Evolutionary conservation across 1,284 basidiomycete genomes (phyloP), one percentile per base, ranked within the genome.

Genomic region (Wallemia ichthyophaga): DNA sequence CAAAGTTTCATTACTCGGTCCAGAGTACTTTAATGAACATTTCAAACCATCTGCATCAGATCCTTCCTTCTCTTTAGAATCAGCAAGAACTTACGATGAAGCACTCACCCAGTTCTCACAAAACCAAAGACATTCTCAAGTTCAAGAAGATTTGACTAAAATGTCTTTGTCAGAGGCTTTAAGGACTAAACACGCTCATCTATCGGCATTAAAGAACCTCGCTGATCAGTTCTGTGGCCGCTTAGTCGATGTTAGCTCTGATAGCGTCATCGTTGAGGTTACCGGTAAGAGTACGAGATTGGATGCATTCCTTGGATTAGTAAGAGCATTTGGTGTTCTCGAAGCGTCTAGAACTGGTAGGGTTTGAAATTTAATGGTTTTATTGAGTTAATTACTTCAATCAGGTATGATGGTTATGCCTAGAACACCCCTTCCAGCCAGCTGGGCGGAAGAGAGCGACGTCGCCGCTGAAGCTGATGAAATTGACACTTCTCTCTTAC

Each of bases 371-470:
- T 2, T 3, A 28, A n/a, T n/a, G n/a, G n/a, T n/a, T n/a, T n/a
- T n/a, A n/a, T n/a, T n/a, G n/a, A n/a, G n/a, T n/a, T 25, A 11
- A 15, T 32, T 58, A 11, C 25, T 15, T 2, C n/a, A 17, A 15
- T 19, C 64, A 89, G 86, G 87, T 68, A 73, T 86, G 57, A 95
- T 95, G 89, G 87, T 85, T 25, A 91, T 95, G 81, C 89, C 89
- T 9, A 79, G 91, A 63, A 91, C 88, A 26, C 89, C 89, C 1
- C 83, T 94, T 66, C 73, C 77, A 26, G 69, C 74, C 31, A 73
- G 77, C 33, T 72, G 75, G 7, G 82, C 85, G 57, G 82, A 84
- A 9, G 78, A 79, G 2, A 73, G 73, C 3, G 69, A 67, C 9
- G 63, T 65, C 17, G 66, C 68, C 1, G 77, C 76, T 24, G 73